Evolutionary conservation across 2,329 filamentous ascomycete species (phyloP), one percentile per base, ranked within the genome.

Genomic region (Diaporthe amygdali): DNA sequence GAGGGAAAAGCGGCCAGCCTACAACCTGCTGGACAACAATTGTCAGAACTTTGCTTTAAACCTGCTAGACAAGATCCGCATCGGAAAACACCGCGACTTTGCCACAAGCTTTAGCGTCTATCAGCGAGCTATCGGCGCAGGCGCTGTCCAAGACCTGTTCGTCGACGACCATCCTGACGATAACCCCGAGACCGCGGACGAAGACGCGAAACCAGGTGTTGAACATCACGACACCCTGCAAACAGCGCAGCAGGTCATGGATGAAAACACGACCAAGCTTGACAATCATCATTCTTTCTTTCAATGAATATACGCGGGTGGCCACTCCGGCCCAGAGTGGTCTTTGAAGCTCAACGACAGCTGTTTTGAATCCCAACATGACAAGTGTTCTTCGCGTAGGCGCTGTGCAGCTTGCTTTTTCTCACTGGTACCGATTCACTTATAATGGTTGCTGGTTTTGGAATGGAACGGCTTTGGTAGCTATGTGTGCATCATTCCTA

Each of bases 21-120:
- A 90, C 78, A 89, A 89, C 68, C 82, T 90, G 69, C 89, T 90
- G 76, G 86, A 82, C 73, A 90, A 90, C 77, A 90, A 90, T 78
- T 90, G 88, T 76, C 88, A 90, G 74, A 89, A 86, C 22, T 90
- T 87, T 71, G 88, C 86, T 0, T 75, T 88, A 17, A 79, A 83
- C 54, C 78, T 89, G 17, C 83, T 90, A 9, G 86, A 89, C 70
- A 85, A 86, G 37, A 87, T 90, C 70, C 86, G 88, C 71, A 81
- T 86, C 15, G 85, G 86, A 8, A 79, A 82, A 15, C 83, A 84
- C 70, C 84, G 82, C 52, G 82, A 89, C 59, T 89, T 90, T 51
- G 87, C 83, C 46, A 89, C 87, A 3, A 88, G 82, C 0, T 82
- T 87, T 46, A 85, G 84, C 27, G 84, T 90, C 4, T 89, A 89